Conservation (phyloP, 176 grass and related monocot species). For the Guadua angustifolia region DNA sequence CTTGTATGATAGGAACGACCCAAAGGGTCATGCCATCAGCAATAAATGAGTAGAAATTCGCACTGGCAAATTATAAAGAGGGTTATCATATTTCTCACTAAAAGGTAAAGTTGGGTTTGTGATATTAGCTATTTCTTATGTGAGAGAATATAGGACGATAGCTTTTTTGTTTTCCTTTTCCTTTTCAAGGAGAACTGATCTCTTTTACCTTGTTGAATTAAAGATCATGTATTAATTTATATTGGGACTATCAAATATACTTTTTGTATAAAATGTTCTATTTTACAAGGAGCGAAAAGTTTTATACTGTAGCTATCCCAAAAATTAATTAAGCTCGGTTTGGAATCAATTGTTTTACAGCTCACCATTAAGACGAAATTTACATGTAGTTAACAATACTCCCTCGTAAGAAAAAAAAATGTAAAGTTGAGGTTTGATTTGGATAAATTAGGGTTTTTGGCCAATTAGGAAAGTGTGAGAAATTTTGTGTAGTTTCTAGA, state of each 20-base stretch:
- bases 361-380: too few relatives aligned
- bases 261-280: background rate
- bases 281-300: background rate
- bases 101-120: background rate
- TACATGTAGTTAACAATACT: too few relatives aligned
- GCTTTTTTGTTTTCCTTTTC: too few relatives aligned
- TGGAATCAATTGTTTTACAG: background rate
- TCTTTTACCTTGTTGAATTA: background rate
- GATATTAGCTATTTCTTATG: background rate
- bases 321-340: background rate
- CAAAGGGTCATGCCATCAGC: slow-evolving; percentile 1
- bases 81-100: background rate
- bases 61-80: background rate
- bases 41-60: background rate
- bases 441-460: too few relatives aligned
- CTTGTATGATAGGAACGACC: slow-evolving; percentile 27
- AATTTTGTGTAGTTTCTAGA: too few relatives aligned
- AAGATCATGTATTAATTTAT: background rate
- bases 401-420: too few relatives aligned
- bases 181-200: background rate
- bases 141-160: background rate
- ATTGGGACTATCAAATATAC: background rate
- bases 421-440: too few relatives aligned
- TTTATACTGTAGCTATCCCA: background rate
- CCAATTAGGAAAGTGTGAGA: too few relatives aligned